Conservation (phyloP, 108 stramenopile genomes). For the Nitzschia palea region DNA sequence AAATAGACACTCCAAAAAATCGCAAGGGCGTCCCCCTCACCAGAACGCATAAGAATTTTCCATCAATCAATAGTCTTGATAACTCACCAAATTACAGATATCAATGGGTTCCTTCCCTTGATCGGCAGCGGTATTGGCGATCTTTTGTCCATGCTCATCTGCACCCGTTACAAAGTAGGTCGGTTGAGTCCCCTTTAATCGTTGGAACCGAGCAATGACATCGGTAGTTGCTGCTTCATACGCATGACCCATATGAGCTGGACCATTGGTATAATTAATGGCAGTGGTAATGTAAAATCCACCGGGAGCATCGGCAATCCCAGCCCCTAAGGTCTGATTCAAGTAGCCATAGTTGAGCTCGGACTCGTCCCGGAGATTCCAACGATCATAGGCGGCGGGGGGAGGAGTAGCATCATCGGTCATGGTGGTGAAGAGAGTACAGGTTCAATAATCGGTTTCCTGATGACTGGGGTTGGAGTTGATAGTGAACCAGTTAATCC, state of each 20-base stretch:
- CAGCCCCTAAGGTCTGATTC: constrained; percentile 25
- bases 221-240: constrained; percentile 95
- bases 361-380: constrained; percentile 70
- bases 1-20: neutral
- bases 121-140: constrained; percentile 91
- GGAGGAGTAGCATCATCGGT: neutral
- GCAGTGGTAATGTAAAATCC: constrained; percentile 97
- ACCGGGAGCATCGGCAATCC: constrained; percentile 28
- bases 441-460: no score
- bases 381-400: constrained; percentile 54
- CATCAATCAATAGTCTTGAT: neutral
- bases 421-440: neutral
- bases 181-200: constrained; percentile 54
- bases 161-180: constrained; percentile 94
- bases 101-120: constrained; percentile 84
- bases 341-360: constrained; percentile 71
- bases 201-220: constrained; percentile 89
- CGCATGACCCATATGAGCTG: constrained; percentile 99
- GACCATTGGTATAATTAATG: constrained; percentile 99
- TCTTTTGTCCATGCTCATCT: constrained; percentile 99
- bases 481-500: no score
- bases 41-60: neutral
- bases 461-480: no score
- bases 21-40: neutral
- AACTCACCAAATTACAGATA: constrained; percentile 86